Base-by-base conservation (phyloP, 2,329 filamentous ascomycete species). In the Cordyceps pruinosa region DNA sequence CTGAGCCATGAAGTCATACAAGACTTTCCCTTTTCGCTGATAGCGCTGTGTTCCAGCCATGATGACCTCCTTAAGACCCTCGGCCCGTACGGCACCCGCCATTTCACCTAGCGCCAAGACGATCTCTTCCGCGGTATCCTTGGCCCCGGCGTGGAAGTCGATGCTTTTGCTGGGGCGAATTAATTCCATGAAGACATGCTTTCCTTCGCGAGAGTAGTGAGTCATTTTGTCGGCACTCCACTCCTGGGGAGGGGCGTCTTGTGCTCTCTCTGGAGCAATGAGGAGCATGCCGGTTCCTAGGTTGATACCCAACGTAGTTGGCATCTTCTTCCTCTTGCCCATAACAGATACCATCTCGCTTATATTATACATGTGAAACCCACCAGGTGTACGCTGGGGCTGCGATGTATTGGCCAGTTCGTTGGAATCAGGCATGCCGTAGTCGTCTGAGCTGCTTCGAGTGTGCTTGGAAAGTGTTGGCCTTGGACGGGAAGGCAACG, bases 271-370 rank as follows among this genome's bases (percentile, higher is more conserved):
- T 0, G 93, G 92, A 0, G 91, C 89, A 65, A 99, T 90, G 72
- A 96, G 85, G 63, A 99, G 95, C 32, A 87, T 83, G 39, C 92
- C 92, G 17, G 90, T 95, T 48, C 87, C 86, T 57, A 94, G 78
- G 68, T 97, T 97, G 67, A 97, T 87, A n/a, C 93, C 93, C 37
- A 97, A 73, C 0, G 90, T 96, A n/a, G 91, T 96, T 1, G 93
- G 91, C 89, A 97, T 94, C 75, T 97, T 97, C 78, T 96, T 96
- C 66, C 89, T 88, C 76, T 96, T 96, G 57, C 93, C 93, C 84
- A 96, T 92, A 45, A 94, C 85, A n/a, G 91, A 93, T 5, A 96
- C 84, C 88, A 96, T 96, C 73, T 97, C 93, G 69, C 92, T 96
- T 66, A 97, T 92, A 66, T 96, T 97, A 74, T 97, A 97, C 71